phyloP scores from a whole-genome alignment of 2,329 filamentous ascomycete species.

The Fusarium sublunatum region DNA sequence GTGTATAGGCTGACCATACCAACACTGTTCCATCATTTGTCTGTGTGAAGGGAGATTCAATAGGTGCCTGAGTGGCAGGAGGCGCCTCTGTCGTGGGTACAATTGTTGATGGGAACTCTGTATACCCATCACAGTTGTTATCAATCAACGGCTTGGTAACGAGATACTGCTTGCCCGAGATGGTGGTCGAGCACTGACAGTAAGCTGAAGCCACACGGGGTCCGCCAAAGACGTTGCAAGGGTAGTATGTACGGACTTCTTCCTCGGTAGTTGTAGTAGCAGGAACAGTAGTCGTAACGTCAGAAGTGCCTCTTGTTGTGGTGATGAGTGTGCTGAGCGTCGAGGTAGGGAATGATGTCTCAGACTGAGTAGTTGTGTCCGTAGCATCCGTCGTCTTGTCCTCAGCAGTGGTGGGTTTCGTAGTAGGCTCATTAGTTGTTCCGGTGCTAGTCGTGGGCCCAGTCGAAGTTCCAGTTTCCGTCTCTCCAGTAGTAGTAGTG shows the following conservation, averaged over 20 bases:
- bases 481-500: too few species aligned
- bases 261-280: too few species aligned
- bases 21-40: constrained; percentile 17
- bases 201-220: constrained; percentile 1
- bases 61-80: not conserved
- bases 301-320: constrained; percentile 1
- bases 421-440: too few species aligned
- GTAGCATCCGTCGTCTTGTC: too few species aligned
- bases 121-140: not conserved
- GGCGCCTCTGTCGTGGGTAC: constrained; percentile 1
- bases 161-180: constrained; percentile 11
- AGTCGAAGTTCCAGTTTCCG: too few species aligned
- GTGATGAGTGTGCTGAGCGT: constrained; percentile 1
- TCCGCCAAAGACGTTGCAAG: not conserved
- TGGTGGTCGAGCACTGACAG: constrained; percentile 14
- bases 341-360: not conserved
- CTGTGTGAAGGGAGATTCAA: constrained; percentile 9
- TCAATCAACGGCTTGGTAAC: constrained; percentile 5
- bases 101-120: constrained; percentile 6
- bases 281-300: not conserved
- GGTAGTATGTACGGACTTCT: constrained; percentile 8
- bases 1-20: constrained; percentile 9
- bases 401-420: too few species aligned
- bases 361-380: too few species aligned
- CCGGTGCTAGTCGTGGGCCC: too few species aligned